Evolutionary conservation across 2,329 filamentous ascomycete genomes (phyloP).

Genomic region (Fusarium chuoi): DNA sequence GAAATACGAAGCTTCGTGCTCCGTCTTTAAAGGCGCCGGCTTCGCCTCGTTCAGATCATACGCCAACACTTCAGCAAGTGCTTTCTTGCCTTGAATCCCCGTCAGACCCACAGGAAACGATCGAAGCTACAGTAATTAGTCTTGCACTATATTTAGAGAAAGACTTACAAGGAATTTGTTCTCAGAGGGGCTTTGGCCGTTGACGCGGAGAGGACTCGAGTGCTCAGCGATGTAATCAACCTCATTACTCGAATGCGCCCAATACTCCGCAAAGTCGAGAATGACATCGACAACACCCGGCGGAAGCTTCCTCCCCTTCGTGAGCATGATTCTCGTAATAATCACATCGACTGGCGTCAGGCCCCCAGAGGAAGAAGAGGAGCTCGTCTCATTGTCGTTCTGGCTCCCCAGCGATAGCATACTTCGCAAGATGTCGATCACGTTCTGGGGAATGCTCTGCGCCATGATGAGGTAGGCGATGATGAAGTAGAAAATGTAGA

Average conservation of each 20-base stretch:
- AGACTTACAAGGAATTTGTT: conserved; percentile 50
- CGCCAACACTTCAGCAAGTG: conserved; percentile 42
- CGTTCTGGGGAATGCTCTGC: conserved; percentile 39
- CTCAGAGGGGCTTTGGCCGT: conserved; percentile 39
- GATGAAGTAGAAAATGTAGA: conserved; percentile 23
- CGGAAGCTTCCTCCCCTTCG: conserved; percentile 57
- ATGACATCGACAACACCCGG: conserved; percentile 66
- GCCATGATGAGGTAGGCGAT: conserved; percentile 41
- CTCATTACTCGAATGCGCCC: conserved; percentile 60
- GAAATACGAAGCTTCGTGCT: conserved; percentile 47
- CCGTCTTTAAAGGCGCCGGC: conserved; percentile 41
- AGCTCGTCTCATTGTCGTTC: not conserved
- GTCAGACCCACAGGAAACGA: conserved; percentile 53
- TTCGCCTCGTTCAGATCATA: conserved; percentile 46
- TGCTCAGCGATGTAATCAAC: conserved; percentile 44
- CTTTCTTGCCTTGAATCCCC: conserved; percentile 39
- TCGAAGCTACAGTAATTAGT: conserved; percentile 47
- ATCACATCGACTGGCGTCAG: conserved; percentile 61
- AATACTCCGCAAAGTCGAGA: conserved; percentile 71
- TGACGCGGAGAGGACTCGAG: conserved; percentile 34
- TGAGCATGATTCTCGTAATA: conserved; percentile 60
- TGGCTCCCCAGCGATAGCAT: conserved; percentile 5
- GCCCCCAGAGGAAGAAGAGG: conserved; percentile 31
- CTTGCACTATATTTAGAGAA: too few relatives aligned
- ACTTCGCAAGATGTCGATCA: conserved; percentile 33